These are phyloP conservation scores for Candida fluviatilis DNA, from an alignment of 805 yeast species.

Conservation along the genomic window DNA sequence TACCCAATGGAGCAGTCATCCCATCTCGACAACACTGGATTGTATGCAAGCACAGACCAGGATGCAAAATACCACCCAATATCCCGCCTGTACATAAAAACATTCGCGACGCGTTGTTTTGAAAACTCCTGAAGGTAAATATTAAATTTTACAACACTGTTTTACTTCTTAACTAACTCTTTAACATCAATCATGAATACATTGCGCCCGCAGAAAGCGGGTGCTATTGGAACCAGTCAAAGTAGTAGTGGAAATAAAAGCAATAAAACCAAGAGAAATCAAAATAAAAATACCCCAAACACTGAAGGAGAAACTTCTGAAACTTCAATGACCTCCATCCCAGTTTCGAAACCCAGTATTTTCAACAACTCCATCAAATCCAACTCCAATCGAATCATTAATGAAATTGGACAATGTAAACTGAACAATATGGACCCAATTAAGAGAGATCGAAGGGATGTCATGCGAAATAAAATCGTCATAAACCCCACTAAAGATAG, in stretches of 20 bases:
- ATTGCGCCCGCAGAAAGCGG: conserved; percentile 25
- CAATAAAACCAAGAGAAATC: too few species aligned
- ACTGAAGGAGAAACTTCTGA: neutral
- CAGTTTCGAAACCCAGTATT: neutral
- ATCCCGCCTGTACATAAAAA: neutral
- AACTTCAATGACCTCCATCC: too few species aligned
- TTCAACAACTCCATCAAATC: neutral
- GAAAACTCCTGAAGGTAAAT: too few species aligned
- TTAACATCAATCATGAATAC: conserved; percentile 14
- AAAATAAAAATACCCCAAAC: too few species aligned
- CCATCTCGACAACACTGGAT: too few species aligned
- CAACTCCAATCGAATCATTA: neutral
- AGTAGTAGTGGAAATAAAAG: too few species aligned
- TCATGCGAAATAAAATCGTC: neutral
- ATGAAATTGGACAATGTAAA: neutral
- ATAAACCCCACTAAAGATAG: neutral
- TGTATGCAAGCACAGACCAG: too few species aligned
- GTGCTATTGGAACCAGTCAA: conserved; percentile 11
- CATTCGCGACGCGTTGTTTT: neutral
- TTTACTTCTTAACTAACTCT: too few species aligned
- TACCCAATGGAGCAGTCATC: too few species aligned
- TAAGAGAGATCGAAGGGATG: neutral
- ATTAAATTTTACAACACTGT: too few species aligned
- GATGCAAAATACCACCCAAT: too few species aligned
- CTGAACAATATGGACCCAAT: neutral